These are phyloP conservation scores for Carex sylvatica DNA, from an alignment of 202 grass and related monocot species.

Conservation along the genomic window DNA sequence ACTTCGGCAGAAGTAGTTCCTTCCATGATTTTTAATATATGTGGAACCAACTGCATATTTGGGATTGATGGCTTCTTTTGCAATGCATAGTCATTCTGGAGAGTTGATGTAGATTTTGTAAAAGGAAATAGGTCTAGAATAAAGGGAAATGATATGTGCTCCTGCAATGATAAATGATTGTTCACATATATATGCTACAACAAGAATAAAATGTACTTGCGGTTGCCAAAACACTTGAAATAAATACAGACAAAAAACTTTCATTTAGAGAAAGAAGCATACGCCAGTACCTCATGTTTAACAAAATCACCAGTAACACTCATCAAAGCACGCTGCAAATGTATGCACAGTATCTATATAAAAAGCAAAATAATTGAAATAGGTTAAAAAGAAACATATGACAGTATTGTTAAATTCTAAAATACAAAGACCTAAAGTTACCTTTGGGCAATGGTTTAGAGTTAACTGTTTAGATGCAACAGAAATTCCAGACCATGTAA, in stretches of 20 bases:
- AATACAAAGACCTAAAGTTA: conserved; percentile 24
- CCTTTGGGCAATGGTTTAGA: conserved; percentile 74
- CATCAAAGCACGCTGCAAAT: conserved; percentile 81
- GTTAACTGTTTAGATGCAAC: conserved; percentile 77
- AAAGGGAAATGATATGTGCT: conserved; percentile 82
- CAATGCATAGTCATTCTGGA: conserved; percentile 12
- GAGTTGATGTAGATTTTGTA: conserved; percentile 31
- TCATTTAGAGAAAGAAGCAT: neutral
- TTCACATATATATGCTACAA: conserved; percentile 9
- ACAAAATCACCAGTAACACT: conserved; percentile 53
- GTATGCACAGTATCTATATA: conserved; percentile 76
- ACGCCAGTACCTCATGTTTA: conserved; percentile 54
- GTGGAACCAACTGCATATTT: conserved; percentile 42
- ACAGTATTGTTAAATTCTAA: conserved; percentile 3
- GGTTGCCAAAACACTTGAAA: neutral
- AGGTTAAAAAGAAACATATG: neutral
- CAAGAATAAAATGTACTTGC: conserved; percentile 7
- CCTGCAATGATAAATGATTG: conserved; percentile 41
- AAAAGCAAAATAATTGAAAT: conserved; percentile 25
- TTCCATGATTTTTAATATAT: conserved; percentile 30
- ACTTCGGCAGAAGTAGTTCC: conserved; percentile 16
- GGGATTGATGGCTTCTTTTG: neutral
- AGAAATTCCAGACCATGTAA: conserved; percentile 50
- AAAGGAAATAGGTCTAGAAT: conserved; percentile 73
- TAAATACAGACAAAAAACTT: neutral